Base-by-base conservation (phyloP, 2,329 filamentous ascomycete genomes). In the Aurifilum marmelostoma region DNA sequence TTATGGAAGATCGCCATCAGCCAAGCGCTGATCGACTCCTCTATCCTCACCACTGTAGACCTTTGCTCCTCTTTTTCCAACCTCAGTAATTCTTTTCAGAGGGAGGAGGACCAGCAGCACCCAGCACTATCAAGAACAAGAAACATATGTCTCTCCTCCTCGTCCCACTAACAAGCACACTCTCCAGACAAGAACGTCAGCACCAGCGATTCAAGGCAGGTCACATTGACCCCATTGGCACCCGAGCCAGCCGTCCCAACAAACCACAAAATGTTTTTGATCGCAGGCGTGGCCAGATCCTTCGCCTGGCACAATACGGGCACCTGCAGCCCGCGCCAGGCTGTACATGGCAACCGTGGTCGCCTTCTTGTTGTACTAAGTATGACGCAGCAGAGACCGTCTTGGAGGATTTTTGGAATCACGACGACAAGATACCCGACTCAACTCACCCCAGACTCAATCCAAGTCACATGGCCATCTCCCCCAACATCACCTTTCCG, bases 271-370 rank as follows among this genome's bases (percentile, higher is more conserved):
- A 59, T 34, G 7, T 11, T n/a, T 56, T 18, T 24, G 34, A 34
- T 8, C 34, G 34, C 34, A 21, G 18, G 56, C 56, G 37, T 32
- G 9, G 50, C 18, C 27, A 59, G 56, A 54, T 54, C 52, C 52
- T 56, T n/a, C 52, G 24, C 52, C 9, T 56, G n/a, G 18, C 14
- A 56, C 27, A 37, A 59, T 59, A 59, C 29, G 56, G 56, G 21
- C 56, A 37, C 56, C 56, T 14, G 56, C 56, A 59, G 56, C 52
- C 21, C 29, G 56, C 56, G 56, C 56, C 56, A 59, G 29, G 56
- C 56, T 59, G 32, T 7, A 59, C 24, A 37, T 37, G 56, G 56
- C 32, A 37, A 21, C 12, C 18, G 29, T 24, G 32, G 21, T 37
- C 18, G 29, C 56, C 8, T 34, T 21, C 11, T 24, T 21, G 34